These are phyloP conservation scores for Tetraselmis striata DNA, from an alignment of 139 green algal genomes.

Conservation along the genomic window DNA sequence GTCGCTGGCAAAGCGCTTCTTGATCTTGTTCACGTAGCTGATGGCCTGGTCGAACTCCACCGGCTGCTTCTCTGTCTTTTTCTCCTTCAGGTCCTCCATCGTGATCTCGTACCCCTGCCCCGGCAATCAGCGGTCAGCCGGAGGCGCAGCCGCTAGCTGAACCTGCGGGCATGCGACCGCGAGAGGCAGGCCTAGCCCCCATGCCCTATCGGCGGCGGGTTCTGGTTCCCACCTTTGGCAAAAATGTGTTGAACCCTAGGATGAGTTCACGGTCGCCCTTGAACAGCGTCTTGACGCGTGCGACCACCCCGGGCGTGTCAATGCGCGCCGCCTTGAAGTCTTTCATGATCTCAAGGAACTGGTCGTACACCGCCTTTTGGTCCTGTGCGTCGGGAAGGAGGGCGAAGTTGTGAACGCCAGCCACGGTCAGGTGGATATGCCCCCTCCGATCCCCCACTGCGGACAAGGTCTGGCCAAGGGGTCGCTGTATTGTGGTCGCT, in stretches of 20 bases:
- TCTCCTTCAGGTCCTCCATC: constrained; percentile 9
- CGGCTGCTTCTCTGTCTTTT: constrained; percentile 18
- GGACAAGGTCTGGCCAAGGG: too few species aligned
- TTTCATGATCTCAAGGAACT: constrained; percentile 99
- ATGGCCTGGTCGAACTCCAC: constrained; percentile 99
- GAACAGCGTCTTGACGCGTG: constrained; percentile 92
- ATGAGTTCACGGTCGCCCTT: constrained; percentile 91
- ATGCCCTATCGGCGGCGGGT: too few species aligned
- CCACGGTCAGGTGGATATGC: too few species aligned
- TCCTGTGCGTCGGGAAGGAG: too few species aligned
- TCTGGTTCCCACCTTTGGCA: constrained; percentile 86
- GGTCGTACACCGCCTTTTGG: constrained; percentile 81
- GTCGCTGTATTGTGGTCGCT: constrained; percentile 70
- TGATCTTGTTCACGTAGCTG: constrained; percentile 99
- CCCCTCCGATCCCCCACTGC: too few species aligned
- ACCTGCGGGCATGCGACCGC: too few species aligned
- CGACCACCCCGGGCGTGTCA: constrained; percentile 92
- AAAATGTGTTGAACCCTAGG: constrained; percentile 98
- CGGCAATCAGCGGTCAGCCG: background rate
- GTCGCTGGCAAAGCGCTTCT: constrained; percentile 83
- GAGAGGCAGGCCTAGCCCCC: too few species aligned
- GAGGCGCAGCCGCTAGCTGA: too few species aligned
- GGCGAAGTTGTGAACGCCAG: too few species aligned
- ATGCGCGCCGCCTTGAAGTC: constrained; percentile 97
- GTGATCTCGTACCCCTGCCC: constrained; percentile 66